Conservation (phyloP, 1,139 yeast species). For the Pichia sp. region DNA sequence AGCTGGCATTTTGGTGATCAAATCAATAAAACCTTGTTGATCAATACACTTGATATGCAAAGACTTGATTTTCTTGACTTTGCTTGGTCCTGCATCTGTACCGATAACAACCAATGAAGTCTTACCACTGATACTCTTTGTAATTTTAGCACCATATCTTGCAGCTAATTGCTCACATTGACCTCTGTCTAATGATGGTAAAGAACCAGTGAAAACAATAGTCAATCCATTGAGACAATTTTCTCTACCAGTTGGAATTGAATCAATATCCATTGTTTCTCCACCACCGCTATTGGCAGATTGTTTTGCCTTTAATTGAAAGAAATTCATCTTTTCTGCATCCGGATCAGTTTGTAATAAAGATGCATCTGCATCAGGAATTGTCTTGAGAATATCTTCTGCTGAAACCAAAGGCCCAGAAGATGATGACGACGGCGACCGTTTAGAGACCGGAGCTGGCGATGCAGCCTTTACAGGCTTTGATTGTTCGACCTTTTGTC, state of each 20-base stretch:
- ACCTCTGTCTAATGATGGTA: conserved; percentile 77
- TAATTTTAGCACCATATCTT: conserved; percentile 91
- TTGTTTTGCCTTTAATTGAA: conserved; percentile 43
- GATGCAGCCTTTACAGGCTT: background rate
- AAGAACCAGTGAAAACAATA: conserved; percentile 88
- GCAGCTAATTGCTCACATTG: conserved; percentile 77
- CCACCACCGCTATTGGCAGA: conserved; percentile 21
- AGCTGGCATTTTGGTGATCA: conserved; percentile 79
- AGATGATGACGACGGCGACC: too few species aligned
- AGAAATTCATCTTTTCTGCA: conserved; percentile 53
- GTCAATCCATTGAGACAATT: conserved; percentile 86
- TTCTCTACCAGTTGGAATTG: conserved; percentile 72
- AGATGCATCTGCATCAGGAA: conserved; percentile 61
- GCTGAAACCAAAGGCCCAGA: conserved; percentile 36
- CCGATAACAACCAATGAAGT: conserved; percentile 92
- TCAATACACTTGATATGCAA: conserved; percentile 76
- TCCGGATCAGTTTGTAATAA: conserved; percentile 48
- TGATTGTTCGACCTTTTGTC: background rate
- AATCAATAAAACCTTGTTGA: conserved; percentile 80
- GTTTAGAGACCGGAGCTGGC: too few species aligned
- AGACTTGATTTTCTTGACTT: conserved; percentile 74
- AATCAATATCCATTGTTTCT: conserved; percentile 4
- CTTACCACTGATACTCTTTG: conserved; percentile 80
- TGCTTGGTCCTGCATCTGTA: conserved; percentile 97
- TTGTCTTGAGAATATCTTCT: conserved; percentile 51